Evolutionary conservation across 345 rosid species (phyloP), one percentile per base, ranked within the genome.

Genomic region (Iberis pinnata): DNA sequence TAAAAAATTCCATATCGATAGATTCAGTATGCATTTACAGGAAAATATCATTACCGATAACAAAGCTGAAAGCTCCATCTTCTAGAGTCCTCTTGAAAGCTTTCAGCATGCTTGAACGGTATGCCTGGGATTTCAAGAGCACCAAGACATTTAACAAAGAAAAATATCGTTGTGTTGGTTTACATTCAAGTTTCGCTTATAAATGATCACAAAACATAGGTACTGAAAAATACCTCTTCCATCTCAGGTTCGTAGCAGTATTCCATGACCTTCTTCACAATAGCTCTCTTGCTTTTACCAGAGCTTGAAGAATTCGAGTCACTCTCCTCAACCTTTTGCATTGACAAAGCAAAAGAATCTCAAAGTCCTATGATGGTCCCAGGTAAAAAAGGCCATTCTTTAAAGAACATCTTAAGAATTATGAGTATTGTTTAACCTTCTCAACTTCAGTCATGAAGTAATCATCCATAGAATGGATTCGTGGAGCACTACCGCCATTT

Each of bases 391-490:
- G 2, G 9, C 9, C n/a, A 8, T 31, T 47, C 0, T 38, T 40
- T 40, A 10, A 38, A 50, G 19, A 31, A 39, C 20, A 2, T 36
- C n/a, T 39, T 29, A 29, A 22, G 37, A 53, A 53, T 18, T 10
- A 56, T 42, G 36, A 33, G 10, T 43, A 55, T 32, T 45, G 11
- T 22, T 43, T 22, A 46, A 87, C 98, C 96, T 87, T 90, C 55
- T 87, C 98, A 61, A 90, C 86, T 75, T 90, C 98, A 7, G 98
- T 79, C 96, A 90, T 84, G 76, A 87, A 90, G 79, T 84, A 90
- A 54, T 90, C 98, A 67, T 90, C 98, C 80, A 90, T 90, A 37
- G 96, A 84, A 72, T 87, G 95, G 70, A 90, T 90, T 46, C 98
- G 73, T n/a, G 98, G 98, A 43, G 82, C 82, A 70, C 63, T 72